These are phyloP conservation scores for Xylariales sp. DNA, from an alignment of 2,329 filamentous ascomycete genomes.

Conservation along the genomic window DNA sequence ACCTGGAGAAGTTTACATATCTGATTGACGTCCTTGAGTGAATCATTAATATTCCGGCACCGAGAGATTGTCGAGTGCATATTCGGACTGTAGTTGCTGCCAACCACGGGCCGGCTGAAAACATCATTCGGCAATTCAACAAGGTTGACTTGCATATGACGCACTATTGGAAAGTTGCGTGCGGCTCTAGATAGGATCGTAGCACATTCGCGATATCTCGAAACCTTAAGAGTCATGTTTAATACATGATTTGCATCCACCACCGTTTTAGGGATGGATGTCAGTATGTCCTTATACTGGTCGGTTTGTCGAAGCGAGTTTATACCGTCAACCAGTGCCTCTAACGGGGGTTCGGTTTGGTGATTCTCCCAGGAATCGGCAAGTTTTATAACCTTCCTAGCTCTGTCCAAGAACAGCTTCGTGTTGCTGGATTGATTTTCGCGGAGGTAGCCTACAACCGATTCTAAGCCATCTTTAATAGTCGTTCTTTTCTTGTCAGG, in stretches of 20 bases:
- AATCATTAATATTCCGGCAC: neutral
- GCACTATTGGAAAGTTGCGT: constrained; percentile 47
- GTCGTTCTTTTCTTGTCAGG: neutral
- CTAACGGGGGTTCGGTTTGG: constrained; percentile 40
- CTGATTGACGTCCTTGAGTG: neutral
- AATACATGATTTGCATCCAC: constrained; percentile 44
- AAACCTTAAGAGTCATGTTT: constrained; percentile 53
- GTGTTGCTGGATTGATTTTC: constrained; percentile 39
- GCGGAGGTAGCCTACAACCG: constrained; percentile 31
- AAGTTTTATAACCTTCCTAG: constrained; percentile 26
- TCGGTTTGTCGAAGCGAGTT: constrained; percentile 42
- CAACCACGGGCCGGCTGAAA: constrained; percentile 38
- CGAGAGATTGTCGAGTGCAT: constrained; percentile 22
- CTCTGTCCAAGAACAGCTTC: constrained; percentile 14
- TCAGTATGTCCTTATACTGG: constrained; percentile 31
- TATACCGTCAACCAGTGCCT: constrained; percentile 48
- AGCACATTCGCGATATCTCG: constrained; percentile 53
- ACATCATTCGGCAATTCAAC: constrained; percentile 47
- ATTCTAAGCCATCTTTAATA: constrained; percentile 6
- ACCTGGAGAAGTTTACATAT: constrained; percentile 19
- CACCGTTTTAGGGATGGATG: constrained; percentile 39
- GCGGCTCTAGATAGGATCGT: constrained; percentile 50
- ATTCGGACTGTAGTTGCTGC: constrained; percentile 4
- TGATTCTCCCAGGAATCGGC: constrained; percentile 46
- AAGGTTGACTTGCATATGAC: constrained; percentile 45